phyloP scores from a whole-genome alignment of 345 rosid species.

The Durio zibethinus region DNA sequence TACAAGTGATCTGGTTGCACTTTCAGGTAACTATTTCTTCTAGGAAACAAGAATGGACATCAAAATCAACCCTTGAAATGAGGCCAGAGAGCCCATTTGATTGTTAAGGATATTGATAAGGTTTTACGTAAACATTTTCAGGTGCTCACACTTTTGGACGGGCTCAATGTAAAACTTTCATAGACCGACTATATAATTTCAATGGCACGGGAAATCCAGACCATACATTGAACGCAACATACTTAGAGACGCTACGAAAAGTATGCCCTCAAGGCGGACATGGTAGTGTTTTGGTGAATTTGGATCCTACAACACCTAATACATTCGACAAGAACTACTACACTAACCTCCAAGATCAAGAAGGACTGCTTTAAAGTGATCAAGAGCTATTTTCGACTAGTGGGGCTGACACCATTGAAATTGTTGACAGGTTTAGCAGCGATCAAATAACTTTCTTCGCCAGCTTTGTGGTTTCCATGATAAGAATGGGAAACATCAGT shows the following conservation, averaged over 20 bases:
- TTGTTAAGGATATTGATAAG: neutral
- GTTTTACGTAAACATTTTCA: neutral
- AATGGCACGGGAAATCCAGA: neutral
- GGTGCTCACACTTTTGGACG: conserved; percentile 8
- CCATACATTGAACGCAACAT: neutral
- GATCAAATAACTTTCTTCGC: conserved; percentile 50
- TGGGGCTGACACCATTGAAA: conserved; percentile 35
- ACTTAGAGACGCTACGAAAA: conserved; percentile 1
- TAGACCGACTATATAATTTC: neutral
- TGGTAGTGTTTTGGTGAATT: neutral
- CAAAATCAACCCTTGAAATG: neutral
- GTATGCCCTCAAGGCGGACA: conserved; percentile 14
- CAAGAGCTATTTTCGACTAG: conserved; percentile 52
- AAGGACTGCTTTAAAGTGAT: conserved; percentile 59
- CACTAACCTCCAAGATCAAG: conserved; percentile 35
- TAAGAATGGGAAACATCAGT: conserved; percentile 57
- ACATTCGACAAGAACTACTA: conserved; percentile 30
- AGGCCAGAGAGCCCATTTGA: neutral
- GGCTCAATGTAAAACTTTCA: neutral
- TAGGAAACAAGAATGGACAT: neutral
- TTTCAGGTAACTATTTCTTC: conserved; percentile 28
- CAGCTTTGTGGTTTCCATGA: conserved; percentile 52
- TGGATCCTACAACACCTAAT: conserved; percentile 17
- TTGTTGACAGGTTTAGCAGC: conserved; percentile 39
- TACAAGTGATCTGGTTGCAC: conserved; percentile 32